Percentiles rank a stretch among this genome's conserved stretches.
phyloP scores from a whole-genome alignment of 208 protist species.

The Trypanosoma melophagium region DNA sequence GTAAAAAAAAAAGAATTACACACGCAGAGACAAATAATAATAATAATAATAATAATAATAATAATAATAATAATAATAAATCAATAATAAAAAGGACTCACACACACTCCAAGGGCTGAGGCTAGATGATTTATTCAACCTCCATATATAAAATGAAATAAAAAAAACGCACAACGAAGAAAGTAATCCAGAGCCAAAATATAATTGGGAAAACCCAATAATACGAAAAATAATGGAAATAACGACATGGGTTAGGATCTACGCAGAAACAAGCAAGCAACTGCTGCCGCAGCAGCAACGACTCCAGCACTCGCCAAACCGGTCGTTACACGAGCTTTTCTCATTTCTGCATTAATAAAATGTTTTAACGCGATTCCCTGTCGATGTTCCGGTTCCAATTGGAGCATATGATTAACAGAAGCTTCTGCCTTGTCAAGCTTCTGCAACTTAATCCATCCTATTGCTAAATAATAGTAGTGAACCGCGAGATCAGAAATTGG shows the following conservation, averaged over 20 bases:
- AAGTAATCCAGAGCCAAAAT: not conserved
- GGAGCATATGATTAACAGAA: conserved; percentile 58
- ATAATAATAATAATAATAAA: too few species aligned
- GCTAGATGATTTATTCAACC: not conserved
- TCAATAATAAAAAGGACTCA: too few species aligned
- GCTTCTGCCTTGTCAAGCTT: conserved; percentile 53
- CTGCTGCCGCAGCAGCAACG: conserved; percentile 21
- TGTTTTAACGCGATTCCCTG: conserved; percentile 51
- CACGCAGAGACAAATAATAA: too few species aligned
- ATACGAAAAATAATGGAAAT: conserved; percentile 17
- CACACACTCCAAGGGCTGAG: too few species aligned
- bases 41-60: too few species aligned
- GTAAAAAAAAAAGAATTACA: too few species aligned
- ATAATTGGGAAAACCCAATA: conserved; percentile 4
- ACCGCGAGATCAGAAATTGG: conserved; percentile 36
- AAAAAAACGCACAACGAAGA: not conserved
- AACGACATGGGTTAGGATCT: conserved; percentile 13
- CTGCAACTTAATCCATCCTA: conserved; percentile 77
- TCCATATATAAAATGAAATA: not conserved
- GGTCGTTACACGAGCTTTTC: conserved; percentile 31
- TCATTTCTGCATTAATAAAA: conserved; percentile 43
- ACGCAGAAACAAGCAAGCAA: conserved; percentile 20
- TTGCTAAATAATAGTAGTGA: conserved; percentile 71
- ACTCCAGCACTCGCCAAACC: conserved; percentile 32
- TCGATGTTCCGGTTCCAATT: conserved; percentile 42